Base-by-base conservation (phyloP, 148 eudicot genomes). In the Silene uniflora region DNA sequence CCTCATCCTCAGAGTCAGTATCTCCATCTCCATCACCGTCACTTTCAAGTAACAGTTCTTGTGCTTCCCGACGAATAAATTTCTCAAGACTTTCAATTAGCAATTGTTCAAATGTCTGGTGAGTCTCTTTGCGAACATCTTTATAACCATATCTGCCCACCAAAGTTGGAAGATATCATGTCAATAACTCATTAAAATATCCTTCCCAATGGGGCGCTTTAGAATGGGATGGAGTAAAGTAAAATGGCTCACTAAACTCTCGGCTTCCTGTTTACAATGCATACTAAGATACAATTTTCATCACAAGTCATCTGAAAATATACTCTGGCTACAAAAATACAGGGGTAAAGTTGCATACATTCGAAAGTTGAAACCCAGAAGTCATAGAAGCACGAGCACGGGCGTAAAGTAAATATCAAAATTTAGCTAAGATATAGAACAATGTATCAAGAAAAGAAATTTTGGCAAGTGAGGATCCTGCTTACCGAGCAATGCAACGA, bases 401-500 rank as follows among this genome's bases (percentile, higher is more conserved):
- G 35, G 35, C 35, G 4, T 32, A 32, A 32, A 32, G 35, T 32
- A 32, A 32, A 32, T 32, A 32, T 32, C 4, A 32, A 32, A 32
- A 49, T 10, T 49, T 3, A 49, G 10, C 6, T 49, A 49, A 71
- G 52, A 11, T 42, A 11, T 42, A 47, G 35, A 2, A 32, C 5
- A 23, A 13, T 25, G 47, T 13, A 58, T 22, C 22, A 46, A 18
- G 47, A 29, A 21, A n/a, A 29, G 13, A 10, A 5, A 68, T 3
- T 42, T n/a, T 5, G 25, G 19, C 58, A 76, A 6, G 21, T 68
- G 60, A 59, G 69, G 39, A 71, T 61, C 56, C 27, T 47, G 19
- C 46, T 77, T 79, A 95, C 99, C 99, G 89, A 78, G 99, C 99
- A 79, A 95, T 87, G 78, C 99, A 95, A 71, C 99, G 99, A 74